Evolutionary conservation across 2,329 filamentous ascomycete genomes (phyloP).

Genomic region (Nemania sp.): DNA sequence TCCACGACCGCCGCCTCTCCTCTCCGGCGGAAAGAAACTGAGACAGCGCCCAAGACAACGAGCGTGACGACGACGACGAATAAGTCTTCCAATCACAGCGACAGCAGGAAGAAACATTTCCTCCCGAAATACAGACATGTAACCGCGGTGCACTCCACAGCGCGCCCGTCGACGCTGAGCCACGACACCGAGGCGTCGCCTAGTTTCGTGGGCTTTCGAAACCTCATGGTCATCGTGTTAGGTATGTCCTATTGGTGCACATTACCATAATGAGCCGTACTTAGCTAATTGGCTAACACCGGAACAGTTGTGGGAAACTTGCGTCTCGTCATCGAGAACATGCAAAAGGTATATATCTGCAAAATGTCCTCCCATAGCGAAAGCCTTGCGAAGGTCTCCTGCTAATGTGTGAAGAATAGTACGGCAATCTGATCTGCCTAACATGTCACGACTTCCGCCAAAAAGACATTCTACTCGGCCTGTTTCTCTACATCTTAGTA

Average conservation of each 20-base stretch:
- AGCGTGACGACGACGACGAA: not conserved
- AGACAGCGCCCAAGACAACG: constrained; percentile 1
- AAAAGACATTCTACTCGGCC: constrained; percentile 75
- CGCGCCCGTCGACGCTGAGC: constrained; percentile 79
- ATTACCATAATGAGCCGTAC: not conserved
- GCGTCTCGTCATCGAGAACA: constrained; percentile 93
- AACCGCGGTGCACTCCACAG: constrained; percentile 76
- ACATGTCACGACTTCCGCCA: constrained; percentile 84
- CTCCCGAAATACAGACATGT: constrained; percentile 86
- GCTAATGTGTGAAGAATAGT: constrained; percentile 57
- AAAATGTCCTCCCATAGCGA: constrained; percentile 3
- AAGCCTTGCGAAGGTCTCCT: constrained; percentile 18
- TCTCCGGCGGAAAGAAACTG: constrained; percentile 29
- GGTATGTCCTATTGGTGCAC: constrained; percentile 63
- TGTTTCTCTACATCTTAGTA: constrained; percentile 81
- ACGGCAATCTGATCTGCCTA: constrained; percentile 91
- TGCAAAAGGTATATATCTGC: constrained; percentile 81
- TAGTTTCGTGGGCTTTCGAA: constrained; percentile 91
- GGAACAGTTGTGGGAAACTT: constrained; percentile 96
- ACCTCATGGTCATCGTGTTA: constrained; percentile 92
- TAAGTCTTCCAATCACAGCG: constrained; percentile 21
- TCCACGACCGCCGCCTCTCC: constrained; percentile 26
- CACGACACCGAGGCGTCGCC: constrained; percentile 75
- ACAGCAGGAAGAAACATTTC: constrained; percentile 40
- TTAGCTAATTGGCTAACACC: constrained; percentile 21